These are phyloP conservation scores for Priceomyces medius DNA, from an alignment of 805 yeast species.

Conservation along the genomic window DNA sequence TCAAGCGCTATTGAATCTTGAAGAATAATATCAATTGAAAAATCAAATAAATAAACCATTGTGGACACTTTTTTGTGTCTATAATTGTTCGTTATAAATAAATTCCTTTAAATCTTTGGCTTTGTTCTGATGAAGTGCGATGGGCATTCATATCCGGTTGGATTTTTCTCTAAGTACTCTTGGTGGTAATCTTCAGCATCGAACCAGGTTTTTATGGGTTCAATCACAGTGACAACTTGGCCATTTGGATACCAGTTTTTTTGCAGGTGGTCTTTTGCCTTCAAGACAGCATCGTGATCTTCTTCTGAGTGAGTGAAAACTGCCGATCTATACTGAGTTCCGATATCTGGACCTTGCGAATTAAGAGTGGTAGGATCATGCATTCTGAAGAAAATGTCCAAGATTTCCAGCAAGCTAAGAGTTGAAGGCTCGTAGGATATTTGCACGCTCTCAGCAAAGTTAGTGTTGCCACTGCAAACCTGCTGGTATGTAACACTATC, in stretches of 20 bases:
- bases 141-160: conserved; percentile 87
- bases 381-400: conserved; percentile 83
- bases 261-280: conserved; percentile 55
- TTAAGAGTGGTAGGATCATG: conserved; percentile 91
- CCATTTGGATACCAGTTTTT: conserved; percentile 72
- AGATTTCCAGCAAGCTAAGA: conserved; percentile 58
- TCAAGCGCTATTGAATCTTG: no score
- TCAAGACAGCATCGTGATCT: conserved; percentile 46
- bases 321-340: conserved; percentile 88
- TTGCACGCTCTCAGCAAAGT: conserved; percentile 80
- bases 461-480: conserved; percentile 78
- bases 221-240: conserved; percentile 67
- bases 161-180: conserved; percentile 72
- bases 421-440: conserved; percentile 72
- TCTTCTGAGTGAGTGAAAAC: conserved; percentile 61
- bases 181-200: conserved; percentile 98
- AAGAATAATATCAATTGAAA: no score
- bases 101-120: conserved; percentile 46
- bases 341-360: conserved; percentile 83
- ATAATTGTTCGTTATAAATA: no score
- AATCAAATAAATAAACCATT: no score
- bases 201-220: conserved; percentile 66
- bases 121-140: conserved; percentile 75
- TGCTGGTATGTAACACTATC: conserved; percentile 49
- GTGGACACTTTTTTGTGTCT: no score